Evolutionary conservation across 140 eudicot species (phyloP).

Genomic region (Senecio squalidus): DNA sequence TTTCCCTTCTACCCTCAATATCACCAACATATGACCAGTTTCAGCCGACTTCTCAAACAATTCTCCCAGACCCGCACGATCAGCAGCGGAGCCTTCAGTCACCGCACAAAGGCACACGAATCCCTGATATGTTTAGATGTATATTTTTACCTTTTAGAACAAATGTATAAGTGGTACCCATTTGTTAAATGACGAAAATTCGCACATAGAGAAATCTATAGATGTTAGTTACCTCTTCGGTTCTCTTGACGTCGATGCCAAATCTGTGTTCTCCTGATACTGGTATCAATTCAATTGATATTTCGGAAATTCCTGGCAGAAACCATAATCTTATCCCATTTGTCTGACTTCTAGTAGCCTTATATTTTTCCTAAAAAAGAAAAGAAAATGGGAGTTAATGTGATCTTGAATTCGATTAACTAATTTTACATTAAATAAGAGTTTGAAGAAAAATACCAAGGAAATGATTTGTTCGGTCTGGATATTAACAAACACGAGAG

Average conservation of each 20-base stretch:
- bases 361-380: constrained; percentile 20
- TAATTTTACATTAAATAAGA: not conserved
- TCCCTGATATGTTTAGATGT: constrained; percentile 28
- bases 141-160: not conserved
- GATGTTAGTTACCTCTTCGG: constrained; percentile 52
- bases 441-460: constrained; percentile 22
- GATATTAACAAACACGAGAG: constrained; percentile 51
- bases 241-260: constrained; percentile 52
- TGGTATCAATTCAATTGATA: constrained; percentile 33
- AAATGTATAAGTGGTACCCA: not conserved
- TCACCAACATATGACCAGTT: constrained; percentile 35
- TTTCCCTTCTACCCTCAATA: constrained; percentile 54
- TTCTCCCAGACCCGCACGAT: constrained; percentile 44
- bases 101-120: constrained; percentile 46
- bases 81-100: constrained; percentile 48
- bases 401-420: not conserved
- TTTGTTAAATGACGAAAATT: not conserved
- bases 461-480: constrained; percentile 49
- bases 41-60: constrained; percentile 32
- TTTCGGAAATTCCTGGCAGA: constrained; percentile 51
- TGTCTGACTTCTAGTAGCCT: constrained; percentile 3
- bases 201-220: too few relatives aligned
- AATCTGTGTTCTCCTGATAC: constrained; percentile 41
- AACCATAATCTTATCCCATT: constrained; percentile 58
- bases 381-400: not conserved